Evolutionary conservation across 2,329 filamentous ascomycete genomes (phyloP).

Genomic region (Lachnellula arida): DNA sequence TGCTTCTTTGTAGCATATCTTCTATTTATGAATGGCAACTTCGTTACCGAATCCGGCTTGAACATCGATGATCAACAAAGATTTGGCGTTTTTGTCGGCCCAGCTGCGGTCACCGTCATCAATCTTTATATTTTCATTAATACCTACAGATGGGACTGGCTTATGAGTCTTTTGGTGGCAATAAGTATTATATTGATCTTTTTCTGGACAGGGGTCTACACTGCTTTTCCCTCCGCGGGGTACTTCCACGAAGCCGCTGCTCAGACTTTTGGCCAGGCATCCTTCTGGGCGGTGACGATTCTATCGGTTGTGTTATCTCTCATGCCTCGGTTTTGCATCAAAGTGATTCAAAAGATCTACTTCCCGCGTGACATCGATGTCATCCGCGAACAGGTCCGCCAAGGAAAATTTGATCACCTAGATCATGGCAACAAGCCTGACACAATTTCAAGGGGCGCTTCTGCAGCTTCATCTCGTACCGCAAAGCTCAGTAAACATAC

Average conservation of each 20-base stretch:
- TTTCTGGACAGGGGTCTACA: constrained; percentile 91
- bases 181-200: constrained; percentile 86
- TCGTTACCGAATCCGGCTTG: constrained; percentile 67
- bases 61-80: constrained; percentile 74
- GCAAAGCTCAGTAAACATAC: constrained; percentile 43
- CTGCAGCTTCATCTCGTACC: constrained; percentile 58
- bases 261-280: constrained; percentile 74
- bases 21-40: constrained; percentile 64
- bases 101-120: constrained; percentile 79
- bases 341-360: constrained; percentile 88
- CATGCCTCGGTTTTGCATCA: constrained; percentile 81
- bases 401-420: constrained; percentile 77
- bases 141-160: constrained; percentile 97
- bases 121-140: constrained; percentile 95
- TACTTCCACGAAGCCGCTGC: constrained; percentile 74
- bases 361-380: constrained; percentile 92
- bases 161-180: constrained; percentile 75
- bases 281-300: constrained; percentile 82
- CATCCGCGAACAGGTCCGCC: constrained; percentile 81
- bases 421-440: constrained; percentile 21
- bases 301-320: constrained; percentile 78
- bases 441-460: constrained; percentile 40
- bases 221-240: constrained; percentile 44
- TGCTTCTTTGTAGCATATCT: constrained; percentile 91
- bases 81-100: constrained; percentile 82